Evolutionary conservation across 2,329 filamentous ascomycete species (phyloP), one percentile per base, ranked within the genome.

Genomic region (Hypoxylon sp.): DNA sequence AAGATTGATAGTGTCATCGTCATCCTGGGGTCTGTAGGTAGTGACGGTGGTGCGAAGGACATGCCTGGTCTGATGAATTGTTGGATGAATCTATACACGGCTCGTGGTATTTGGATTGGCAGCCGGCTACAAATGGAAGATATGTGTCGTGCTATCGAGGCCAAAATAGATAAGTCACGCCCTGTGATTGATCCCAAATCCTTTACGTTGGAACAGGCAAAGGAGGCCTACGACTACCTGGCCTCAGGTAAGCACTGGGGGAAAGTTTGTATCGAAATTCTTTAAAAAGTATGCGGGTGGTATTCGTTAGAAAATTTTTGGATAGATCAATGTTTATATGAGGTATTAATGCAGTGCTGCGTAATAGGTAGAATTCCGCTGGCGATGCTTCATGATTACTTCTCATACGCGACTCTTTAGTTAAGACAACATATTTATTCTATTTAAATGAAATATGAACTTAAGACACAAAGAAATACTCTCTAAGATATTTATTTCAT

Each of bases 101-200:
- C 81, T 5, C 78, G 86, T 2, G 84, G 84, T 29, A 69, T 87
- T 3, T 76, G 84, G 46, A 82, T 84, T 5, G 86, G 86, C 3
- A 84, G 67, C 72, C 76, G 84, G 14, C 47, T 75, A 2, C 82
- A 85, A 78, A 82, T 87, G 77, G 84, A 87, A 75, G 85, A 86
- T 9, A 85, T 87, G 82, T 82, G 81, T 69, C 76, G 79, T 1
- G 84, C 84, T 14, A 81, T 87, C 61, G 85, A 87, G 70, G 83
- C 78, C 52, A 81, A 83, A 3, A 77, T 80, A 24, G 82, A 82
- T 31, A 78, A 79, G 61, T 58, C 76, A 4, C 68, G 73, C 19
- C 85, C 85, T 2, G 79, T 86, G 1, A 74, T 88, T 33, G 85
- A 87, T 74, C 66, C 75, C 9, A 81, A 79, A 67, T 71, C 80